Base-by-base conservation (phyloP, 106 monocot species). In the Dioscorea dumetorum region DNA sequence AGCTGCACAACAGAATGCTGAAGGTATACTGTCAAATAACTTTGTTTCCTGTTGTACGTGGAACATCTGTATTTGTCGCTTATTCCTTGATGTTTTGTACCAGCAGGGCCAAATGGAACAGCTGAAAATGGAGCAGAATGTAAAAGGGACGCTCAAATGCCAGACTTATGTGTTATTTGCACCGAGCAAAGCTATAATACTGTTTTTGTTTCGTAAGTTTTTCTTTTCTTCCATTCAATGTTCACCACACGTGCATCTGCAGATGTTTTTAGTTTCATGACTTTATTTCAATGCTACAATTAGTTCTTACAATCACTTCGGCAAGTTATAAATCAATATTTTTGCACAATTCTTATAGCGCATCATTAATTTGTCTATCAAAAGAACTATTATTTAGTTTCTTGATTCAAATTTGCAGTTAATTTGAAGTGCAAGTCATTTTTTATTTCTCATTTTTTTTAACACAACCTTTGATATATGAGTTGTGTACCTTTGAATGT, bases 161-260 rank as follows among this genome's bases (percentile, higher is more conserved):
- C 91, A 22, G 89, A 88, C 67, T 79, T 97, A 24, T 97, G 95
- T 70, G 95, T 97, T n/a, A 97, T 97, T 70, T 97, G 95, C 78
- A 86, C 91, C 69, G 91, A 89, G 72, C 71, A 87, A 48, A 89
- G 91, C 49, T 97, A 97, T 31, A 97, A 97, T 81, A 88, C 95
- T 74, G 95, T 97, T 74, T 97, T 97, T 84, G 87, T 97, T 62
- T 91, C 91, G 95, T 97, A 84, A 97, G 95, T 31, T 74, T 72
- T 19, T 33, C 63, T 50, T 49, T 57, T 49, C 12, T 50, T 48
- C 7, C 31, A 20, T 81, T 33, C 23, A 56, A 3, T 28, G 3
- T 22, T 54, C 15, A 8, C 18, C 15, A 8, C 18, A 19, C 18
- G 19, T 3, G 15, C 0, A 19, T 18, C 12, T 54, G 54, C 15